Evolutionary conservation across 1,139 yeast genomes (phyloP), one percentile per base, ranked within the genome.

Genomic region (Saccharomyces hybrid): DNA sequence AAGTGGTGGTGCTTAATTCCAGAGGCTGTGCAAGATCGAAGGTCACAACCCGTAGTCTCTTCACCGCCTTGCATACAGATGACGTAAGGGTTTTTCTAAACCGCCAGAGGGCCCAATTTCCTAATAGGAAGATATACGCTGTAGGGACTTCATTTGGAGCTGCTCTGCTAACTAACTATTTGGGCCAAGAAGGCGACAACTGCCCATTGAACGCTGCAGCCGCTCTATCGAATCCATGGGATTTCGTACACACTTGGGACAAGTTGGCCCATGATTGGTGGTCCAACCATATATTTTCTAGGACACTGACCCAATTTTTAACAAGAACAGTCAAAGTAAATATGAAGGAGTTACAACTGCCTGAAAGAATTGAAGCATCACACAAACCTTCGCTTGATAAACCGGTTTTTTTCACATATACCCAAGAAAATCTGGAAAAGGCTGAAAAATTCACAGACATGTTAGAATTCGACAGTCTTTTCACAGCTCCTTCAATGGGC

Each of bases 141-240:
- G 84, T 81, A n/a, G 97, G 97, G 0, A 85, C 84, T 65, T 86
- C 95, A 9, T 82, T 90, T 62, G 97, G 97, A 8, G 91, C 88
- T 0, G 80, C 86, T 1, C 77, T 88, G 52, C 72, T 88, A 56
- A 79, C 87, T 38, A 89, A 89, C 68, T 89, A 85, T 68, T 70
- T 90, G 47, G 96, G 95, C 38, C 84, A 82, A 65, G 85, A 85
- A 63, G 84, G 81, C 16, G 78, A 73, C 1, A 70, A 75, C 28
- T 69, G 78, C 13, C 72, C 75, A 41, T 70, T 89, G 51, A 76
- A 78, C 47, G 86, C 88, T 6, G 88, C 93, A 4, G 77, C 81
- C 27, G 71, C 83, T 11, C 75, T 88, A 27, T 87, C 88, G 5
- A 79, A 83, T 58, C 95, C 96, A 5, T 90, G 96, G 96, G 95